Percentiles rank a stretch among this genome's conserved stretches.
Conservation (phyloP, 805 yeast genomes). For the Torulaspora delbrueckii region DNA sequence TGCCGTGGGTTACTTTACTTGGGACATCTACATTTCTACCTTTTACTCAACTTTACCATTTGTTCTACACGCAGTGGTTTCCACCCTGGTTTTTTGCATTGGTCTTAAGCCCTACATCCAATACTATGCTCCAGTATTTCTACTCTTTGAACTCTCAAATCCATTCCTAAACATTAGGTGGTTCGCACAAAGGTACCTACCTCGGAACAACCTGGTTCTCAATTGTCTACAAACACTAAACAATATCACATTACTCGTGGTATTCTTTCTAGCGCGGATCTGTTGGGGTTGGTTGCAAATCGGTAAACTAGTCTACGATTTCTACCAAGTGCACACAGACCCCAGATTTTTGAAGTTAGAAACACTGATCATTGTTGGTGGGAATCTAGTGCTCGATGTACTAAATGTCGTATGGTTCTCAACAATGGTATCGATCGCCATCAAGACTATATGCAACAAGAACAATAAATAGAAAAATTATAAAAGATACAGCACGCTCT, state of each 20-base stretch:
- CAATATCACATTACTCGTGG: constrained; percentile 46
- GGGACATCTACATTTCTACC: constrained; percentile 73
- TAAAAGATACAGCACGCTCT: not conserved
- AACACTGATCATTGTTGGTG: constrained; percentile 34
- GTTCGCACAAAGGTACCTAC: constrained; percentile 49
- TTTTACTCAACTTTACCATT: constrained; percentile 55
- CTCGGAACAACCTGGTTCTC: constrained; percentile 38
- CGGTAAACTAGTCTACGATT: constrained; percentile 42
- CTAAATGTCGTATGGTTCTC: constrained; percentile 77
- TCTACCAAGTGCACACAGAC: constrained; percentile 39
- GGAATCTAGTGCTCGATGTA: constrained; percentile 55
- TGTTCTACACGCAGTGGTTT: constrained; percentile 70
- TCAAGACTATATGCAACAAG: constrained; percentile 19
- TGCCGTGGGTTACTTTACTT: constrained; percentile 74
- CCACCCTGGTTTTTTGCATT: constrained; percentile 63
- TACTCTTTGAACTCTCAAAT: constrained; percentile 78
- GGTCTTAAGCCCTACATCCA: constrained; percentile 66
- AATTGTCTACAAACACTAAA: constrained; percentile 49
- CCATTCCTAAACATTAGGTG: constrained; percentile 88
- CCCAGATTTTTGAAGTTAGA: constrained; percentile 44
- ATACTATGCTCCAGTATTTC: constrained; percentile 73
- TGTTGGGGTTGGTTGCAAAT: constrained; percentile 80
- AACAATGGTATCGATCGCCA: constrained; percentile 67
- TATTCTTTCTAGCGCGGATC: constrained; percentile 70
- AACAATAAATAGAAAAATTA: not conserved